Percentiles rank a stretch among this genome's conserved stretches.
phyloP scores from a whole-genome alignment of 139 green algal species.

The Chlamydomonas eustigma region DNA sequence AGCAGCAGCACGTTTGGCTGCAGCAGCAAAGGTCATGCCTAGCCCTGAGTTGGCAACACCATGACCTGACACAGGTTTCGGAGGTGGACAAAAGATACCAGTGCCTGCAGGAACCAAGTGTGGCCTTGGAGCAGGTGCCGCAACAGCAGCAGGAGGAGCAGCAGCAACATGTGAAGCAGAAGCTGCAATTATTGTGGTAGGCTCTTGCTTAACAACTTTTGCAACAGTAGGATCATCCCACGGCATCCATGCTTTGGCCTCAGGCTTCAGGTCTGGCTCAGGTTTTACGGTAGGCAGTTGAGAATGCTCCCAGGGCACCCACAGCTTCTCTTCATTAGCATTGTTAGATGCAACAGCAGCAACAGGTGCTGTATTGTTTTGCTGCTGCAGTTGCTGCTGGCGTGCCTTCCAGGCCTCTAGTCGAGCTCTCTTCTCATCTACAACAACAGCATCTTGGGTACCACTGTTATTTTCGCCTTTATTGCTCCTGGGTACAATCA shows the following conservation, averaged over 20 bases:
- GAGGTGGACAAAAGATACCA: neutral
- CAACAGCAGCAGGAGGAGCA: neutral
- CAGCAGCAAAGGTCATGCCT: neutral
- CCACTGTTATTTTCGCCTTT: no score
- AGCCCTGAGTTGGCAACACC: neutral
- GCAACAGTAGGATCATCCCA: conserved; percentile 6
- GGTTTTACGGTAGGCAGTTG: no score
- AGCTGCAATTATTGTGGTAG: neutral
- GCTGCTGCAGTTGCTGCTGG: conserved; percentile 1
- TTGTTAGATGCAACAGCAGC: no score
- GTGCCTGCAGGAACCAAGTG: neutral
- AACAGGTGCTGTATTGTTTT: neutral
- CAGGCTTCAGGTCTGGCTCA: no score
- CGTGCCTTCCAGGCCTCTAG: conserved; percentile 15
- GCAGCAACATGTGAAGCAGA: neutral
- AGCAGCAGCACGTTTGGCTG: neutral
- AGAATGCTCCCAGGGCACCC: no score
- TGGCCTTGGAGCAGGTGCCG: neutral
- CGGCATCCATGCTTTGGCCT: neutral
- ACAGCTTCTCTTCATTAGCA: no score
- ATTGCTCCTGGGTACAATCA: no score
- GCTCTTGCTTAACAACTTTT: no score
- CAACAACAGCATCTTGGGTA: no score
- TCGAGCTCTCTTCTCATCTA: neutral
- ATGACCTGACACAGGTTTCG: neutral